Evolutionary conservation across 2,329 filamentous ascomycete species (phyloP).

Genomic region (Podosphaera aphanis): DNA sequence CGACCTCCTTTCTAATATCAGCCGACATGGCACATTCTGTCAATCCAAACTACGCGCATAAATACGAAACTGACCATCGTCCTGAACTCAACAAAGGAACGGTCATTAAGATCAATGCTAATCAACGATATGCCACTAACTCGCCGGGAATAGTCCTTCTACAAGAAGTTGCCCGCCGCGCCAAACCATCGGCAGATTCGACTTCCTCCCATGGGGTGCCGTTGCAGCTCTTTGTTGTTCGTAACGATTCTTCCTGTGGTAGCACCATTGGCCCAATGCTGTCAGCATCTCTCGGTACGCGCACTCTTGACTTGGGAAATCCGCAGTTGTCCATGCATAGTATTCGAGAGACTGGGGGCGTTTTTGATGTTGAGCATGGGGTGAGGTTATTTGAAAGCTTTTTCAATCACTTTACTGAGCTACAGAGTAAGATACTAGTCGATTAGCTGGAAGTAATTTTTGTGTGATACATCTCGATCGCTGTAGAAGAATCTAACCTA

Average conservation of each 20-base stretch:
- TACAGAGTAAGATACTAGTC: slow-evolving; percentile 1
- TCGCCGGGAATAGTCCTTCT: slow-evolving; percentile 81
- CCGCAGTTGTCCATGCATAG: slow-evolving; percentile 58
- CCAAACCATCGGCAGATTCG: slow-evolving; percentile 24
- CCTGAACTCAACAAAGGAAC: slow-evolving; percentile 92
- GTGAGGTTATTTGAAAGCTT: slow-evolving; percentile 43
- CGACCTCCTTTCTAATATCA: slow-evolving; percentile 78
- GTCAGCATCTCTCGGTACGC: slow-evolving; percentile 59
- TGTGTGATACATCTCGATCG: no score
- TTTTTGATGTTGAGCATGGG: slow-evolving; percentile 63
- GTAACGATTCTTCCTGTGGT: slow-evolving; percentile 85
- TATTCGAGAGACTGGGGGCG: slow-evolving; percentile 77
- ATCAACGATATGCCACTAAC: slow-evolving; percentile 91
- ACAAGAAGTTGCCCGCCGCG: slow-evolving; percentile 54
- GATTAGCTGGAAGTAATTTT: background rate
- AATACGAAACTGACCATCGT: slow-evolving; percentile 78
- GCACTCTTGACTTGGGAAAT: slow-evolving; percentile 83
- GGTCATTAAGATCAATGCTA: slow-evolving; percentile 95
- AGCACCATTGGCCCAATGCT: slow-evolving; percentile 97
- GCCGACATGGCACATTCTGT: slow-evolving; percentile 96
- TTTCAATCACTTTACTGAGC: background rate
- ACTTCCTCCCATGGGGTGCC: slow-evolving; percentile 45
- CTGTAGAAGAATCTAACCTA: no score
- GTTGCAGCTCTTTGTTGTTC: slow-evolving; percentile 83
- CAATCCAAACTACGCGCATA: slow-evolving; percentile 79